Evolutionary conservation across 495 filamentous ascomycete species (phyloP).

Genomic region (Bathelium albidoporum): DNA sequence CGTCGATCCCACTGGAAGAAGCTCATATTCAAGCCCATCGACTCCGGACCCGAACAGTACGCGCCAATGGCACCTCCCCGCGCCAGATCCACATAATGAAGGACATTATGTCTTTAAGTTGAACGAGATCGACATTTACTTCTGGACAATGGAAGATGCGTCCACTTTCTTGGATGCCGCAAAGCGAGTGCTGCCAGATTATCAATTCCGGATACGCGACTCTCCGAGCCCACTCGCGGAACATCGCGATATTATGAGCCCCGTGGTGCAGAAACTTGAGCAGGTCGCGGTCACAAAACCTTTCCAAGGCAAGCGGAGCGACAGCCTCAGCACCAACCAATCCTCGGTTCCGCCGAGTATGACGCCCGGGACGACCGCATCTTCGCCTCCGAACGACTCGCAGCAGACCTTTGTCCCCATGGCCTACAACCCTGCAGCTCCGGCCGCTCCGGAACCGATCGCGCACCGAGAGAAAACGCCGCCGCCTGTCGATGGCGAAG

Average conservation of each 20-base stretch:
- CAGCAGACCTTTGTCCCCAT: conserved; percentile 54
- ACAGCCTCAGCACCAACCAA: conserved; percentile 27
- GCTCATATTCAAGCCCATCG: background rate
- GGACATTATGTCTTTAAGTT: conserved; percentile 63
- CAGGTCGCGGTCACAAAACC: conserved; percentile 59
- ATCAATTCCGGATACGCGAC: conserved; percentile 51
- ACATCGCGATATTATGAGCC: conserved; percentile 50
- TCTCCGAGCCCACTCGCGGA: conserved; percentile 36
- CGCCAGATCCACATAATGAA: conserved; percentile 56
- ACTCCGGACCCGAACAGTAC: conserved; percentile 23
- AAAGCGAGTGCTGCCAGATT: conserved; percentile 46
- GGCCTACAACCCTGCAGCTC: conserved; percentile 84
- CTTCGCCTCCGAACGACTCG: conserved; percentile 26
- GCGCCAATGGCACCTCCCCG: conserved; percentile 70
- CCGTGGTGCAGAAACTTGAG: conserved; percentile 78
- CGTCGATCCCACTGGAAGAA: conserved; percentile 45
- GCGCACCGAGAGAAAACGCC: conserved; percentile 83
- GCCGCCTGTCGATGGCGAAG: conserved; percentile 61
- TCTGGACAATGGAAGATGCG: conserved; percentile 73
- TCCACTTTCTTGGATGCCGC: conserved; percentile 58
- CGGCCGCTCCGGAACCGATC: conserved; percentile 73
- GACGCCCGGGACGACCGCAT: conserved; percentile 33
- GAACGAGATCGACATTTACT: conserved; percentile 80
- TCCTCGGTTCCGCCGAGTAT: conserved; percentile 33
- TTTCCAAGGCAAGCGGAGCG: conserved; percentile 21